Evolutionary conservation across 106 monocot genomes (phyloP), one percentile per base, ranked within the genome.

Genomic region (Acanthochlamys bracteata): DNA sequence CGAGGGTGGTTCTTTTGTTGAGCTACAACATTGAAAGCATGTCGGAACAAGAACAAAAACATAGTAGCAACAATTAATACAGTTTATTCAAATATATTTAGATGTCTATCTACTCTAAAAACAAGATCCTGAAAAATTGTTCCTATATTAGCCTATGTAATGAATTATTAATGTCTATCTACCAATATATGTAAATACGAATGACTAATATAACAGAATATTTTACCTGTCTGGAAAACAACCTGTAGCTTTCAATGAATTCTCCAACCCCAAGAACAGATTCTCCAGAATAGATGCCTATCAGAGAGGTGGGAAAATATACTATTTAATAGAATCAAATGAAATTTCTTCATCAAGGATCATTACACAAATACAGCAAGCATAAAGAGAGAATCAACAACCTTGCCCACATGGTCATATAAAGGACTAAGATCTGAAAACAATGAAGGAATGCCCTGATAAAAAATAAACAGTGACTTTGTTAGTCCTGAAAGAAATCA

Each of bases 341-440:
- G 39, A 39, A 25, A 26, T 27, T 9, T 2, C 4, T 61, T 25
- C 25, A 61, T 7, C 6, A 40, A 3, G 24, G 10, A 33, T 40
- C 11, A 61, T 7, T 33, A 26, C 17, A 63, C 23, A 15, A n/a
- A 17, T 0, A 33, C 24, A 9, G 19, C 4, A 66, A 10, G 14
- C 12, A 53, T 24, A 20, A 24, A 47, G 25, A 55, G 25, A 16
- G 39, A 27, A 41, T 52, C 33, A 12, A 27, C 54, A 65, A 96
- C 96, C 96, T 96, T 96, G 54, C 77, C 81, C 58, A 67, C 68
- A 15, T 78, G 88, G 39, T 90, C 84, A 73, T 91, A 96, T 60
- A 96, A 73, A 4, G 90, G 96, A 42, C 80, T 88, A 24, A 96
- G 76, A 73, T 96, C 96, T 71, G 84, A 88, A 74, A 96, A 96